Base-by-base conservation (phyloP, 2,329 filamentous ascomycete genomes). In the Cladophialophora immunda region DNA sequence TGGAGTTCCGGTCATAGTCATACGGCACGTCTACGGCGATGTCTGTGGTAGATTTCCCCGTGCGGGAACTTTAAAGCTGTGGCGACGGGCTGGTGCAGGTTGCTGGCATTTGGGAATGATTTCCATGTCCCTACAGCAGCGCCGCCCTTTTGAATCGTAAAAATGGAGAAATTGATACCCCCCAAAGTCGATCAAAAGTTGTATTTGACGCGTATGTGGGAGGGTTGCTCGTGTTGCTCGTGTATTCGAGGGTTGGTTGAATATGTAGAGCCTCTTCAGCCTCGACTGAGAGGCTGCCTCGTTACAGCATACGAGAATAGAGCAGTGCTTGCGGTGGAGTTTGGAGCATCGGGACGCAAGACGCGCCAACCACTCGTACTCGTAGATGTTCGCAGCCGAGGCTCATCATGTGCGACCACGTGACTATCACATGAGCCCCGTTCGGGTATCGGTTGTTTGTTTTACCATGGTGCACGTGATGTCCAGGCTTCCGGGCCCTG, bases 1-100 rank as follows among this genome's bases (percentile, higher is more conserved):
- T 82, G 60, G 79, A 82, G 59, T 82, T 80, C 74, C 76, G 57
- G 47, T 64, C 64, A 7, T 68, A 38, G 58, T 17, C 7, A 17
- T 50, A 25, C 11, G 45, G 25, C 22, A 6, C n/a, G 38, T 22
- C 38, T 19, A 19, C 17, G 1, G 36, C 13, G 2, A 41, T 41
- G 17, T 15, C 17, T n/a, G 36, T 41, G 36, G 4, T n/a, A 17
- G 17, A n/a, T n/a, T 15, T 38, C 15, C 34, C 34, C 15, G 34
- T 2, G 34, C 34, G 38, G n/a, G 4, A 22, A 9, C n/a, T 45
- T 3, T 45, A n/a, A 45, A 19, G 17, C 5, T 22, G n/a, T 19
- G 4, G 38, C 38, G 15, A 41, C 2, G 38, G 17, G 17, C 17
- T 13, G 15, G 4, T 41, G 17, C 17, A 41, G 17, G 17, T 19